A percentile compares a stretch with the other conserved stretches of the same genome.
phyloP scores from a whole-genome alignment of 345 rosid species.

The Eucalyptus erythrocorys region DNA sequence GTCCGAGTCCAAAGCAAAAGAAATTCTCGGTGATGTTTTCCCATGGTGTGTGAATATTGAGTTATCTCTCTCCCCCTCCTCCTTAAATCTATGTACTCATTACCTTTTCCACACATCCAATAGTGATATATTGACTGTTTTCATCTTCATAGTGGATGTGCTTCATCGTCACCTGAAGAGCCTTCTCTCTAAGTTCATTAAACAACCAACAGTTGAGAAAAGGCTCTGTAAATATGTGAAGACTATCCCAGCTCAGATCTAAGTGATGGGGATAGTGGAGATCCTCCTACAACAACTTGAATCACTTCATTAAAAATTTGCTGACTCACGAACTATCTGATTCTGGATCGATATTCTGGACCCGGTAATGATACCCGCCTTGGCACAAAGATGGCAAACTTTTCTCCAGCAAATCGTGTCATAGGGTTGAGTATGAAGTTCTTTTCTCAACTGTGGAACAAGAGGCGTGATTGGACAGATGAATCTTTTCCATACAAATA shows the following conservation, averaged over 20 bases:
- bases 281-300: slow-evolving; percentile 14
- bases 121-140: slow-evolving; percentile 17
- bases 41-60: background rate
- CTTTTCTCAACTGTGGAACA: slow-evolving; percentile 8
- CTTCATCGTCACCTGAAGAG: slow-evolving; percentile 13
- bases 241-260: slow-evolving; percentile 20
- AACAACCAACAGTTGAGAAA: slow-evolving; percentile 30
- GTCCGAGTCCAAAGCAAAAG: background rate
- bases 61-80: background rate
- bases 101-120: slow-evolving; percentile 26
- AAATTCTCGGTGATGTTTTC: background rate
- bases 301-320: background rate
- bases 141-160: slow-evolving; percentile 30
- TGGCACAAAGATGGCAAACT: slow-evolving; percentile 3
- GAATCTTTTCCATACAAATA: slow-evolving; percentile 15
- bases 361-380: background rate
- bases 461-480: slow-evolving; percentile 16
- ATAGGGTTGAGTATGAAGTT: slow-evolving; percentile 9
- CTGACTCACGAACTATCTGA: background rate
- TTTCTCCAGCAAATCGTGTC: slow-evolving; percentile 6
- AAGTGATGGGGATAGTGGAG: slow-evolving; percentile 22
- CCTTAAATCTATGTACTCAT: too few species aligned
- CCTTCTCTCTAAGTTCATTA: slow-evolving; percentile 10
- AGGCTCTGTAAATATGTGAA: slow-evolving; percentile 17
- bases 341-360: background rate